These are phyloP conservation scores for Hypericum perforatum DNA, from an alignment of 345 rosid genomes.

Conservation along the genomic window DNA sequence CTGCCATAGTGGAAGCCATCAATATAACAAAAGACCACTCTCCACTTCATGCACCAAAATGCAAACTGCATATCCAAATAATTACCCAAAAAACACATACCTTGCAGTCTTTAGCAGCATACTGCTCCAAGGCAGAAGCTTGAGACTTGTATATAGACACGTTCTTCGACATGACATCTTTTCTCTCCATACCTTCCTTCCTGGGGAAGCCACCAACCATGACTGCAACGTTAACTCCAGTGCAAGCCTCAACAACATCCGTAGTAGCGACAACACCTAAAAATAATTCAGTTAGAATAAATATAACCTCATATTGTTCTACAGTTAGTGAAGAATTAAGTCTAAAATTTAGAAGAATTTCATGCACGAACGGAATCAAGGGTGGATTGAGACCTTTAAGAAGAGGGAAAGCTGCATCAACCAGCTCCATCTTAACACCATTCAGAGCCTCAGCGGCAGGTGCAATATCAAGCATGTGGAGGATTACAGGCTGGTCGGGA, in stretches of 20 bases:
- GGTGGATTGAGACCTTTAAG: constrained; percentile 51
- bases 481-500: constrained; percentile 93
- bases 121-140: constrained; percentile 88
- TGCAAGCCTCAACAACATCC: constrained; percentile 92
- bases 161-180: constrained; percentile 95
- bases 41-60: not conserved
- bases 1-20: constrained; percentile 28
- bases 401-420: constrained; percentile 97
- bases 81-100: constrained; percentile 18
- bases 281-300: constrained; percentile 4
- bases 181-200: constrained; percentile 99
- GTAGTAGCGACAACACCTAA: constrained; percentile 98
- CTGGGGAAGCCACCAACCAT: constrained; percentile 99
- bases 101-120: constrained; percentile 97
- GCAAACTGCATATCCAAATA: not conserved
- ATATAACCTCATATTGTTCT: not conserved
- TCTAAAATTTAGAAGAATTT: not conserved
- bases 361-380: not conserved
- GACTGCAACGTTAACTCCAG: constrained; percentile 77
- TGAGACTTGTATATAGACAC: constrained; percentile 96
- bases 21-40: not conserved
- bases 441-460: constrained; percentile 95
- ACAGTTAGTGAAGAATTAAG: not conserved
- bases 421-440: constrained; percentile 96
- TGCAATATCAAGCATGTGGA: constrained; percentile 98